Percentiles rank a stretch among this genome's conserved stretches.
phyloP scores from a whole-genome alignment of 2,329 filamentous ascomycete species.

The Berkeleyomyces rouxiae region DNA sequence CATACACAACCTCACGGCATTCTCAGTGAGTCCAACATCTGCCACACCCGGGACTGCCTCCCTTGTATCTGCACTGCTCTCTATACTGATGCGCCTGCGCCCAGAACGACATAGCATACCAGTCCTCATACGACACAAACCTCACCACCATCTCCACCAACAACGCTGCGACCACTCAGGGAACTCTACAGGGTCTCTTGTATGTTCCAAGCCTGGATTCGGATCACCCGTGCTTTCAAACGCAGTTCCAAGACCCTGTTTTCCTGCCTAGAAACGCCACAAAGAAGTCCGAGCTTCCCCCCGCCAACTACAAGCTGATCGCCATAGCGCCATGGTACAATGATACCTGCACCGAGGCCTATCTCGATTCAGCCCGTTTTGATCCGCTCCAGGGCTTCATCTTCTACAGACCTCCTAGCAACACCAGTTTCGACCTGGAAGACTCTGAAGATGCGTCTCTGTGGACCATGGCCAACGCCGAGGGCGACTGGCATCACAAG shows the following conservation, averaged over 20 bases:
- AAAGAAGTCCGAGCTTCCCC: slow-evolving; percentile 49
- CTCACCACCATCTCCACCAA: slow-evolving; percentile 63
- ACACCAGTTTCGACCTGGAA: slow-evolving; percentile 20
- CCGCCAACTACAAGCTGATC: slow-evolving; percentile 54
- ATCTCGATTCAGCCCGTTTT: slow-evolving; percentile 43
- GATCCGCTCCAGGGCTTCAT: slow-evolving; percentile 47
- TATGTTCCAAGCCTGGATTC: slow-evolving; percentile 59
- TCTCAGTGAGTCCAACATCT: slow-evolving; percentile 29
- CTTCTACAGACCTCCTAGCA: slow-evolving; percentile 43
- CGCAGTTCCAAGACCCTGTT: slow-evolving; percentile 30
- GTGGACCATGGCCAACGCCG: slow-evolving; percentile 55
- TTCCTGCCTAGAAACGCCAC: slow-evolving; percentile 64
- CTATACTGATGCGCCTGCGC: slow-evolving; percentile 15
- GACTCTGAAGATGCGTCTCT: slow-evolving; percentile 30
- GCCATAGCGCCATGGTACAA: slow-evolving; percentile 79
- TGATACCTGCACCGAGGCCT: slow-evolving; percentile 53
- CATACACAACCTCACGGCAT: slow-evolving; percentile 38
- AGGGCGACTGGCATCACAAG: slow-evolving; percentile 50
- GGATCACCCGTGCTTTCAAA: slow-evolving; percentile 43
- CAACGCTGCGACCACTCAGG: slow-evolving; percentile 40
- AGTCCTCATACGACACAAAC: slow-evolving; percentile 35
- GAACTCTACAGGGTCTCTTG: slow-evolving; percentile 58
- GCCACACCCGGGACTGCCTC: background rate
- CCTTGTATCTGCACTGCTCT: background rate
- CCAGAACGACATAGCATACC: slow-evolving; percentile 33